These are phyloP conservation scores for Quercus ilex DNA, from an alignment of 306 rosid species.

Conservation along the genomic window DNA sequence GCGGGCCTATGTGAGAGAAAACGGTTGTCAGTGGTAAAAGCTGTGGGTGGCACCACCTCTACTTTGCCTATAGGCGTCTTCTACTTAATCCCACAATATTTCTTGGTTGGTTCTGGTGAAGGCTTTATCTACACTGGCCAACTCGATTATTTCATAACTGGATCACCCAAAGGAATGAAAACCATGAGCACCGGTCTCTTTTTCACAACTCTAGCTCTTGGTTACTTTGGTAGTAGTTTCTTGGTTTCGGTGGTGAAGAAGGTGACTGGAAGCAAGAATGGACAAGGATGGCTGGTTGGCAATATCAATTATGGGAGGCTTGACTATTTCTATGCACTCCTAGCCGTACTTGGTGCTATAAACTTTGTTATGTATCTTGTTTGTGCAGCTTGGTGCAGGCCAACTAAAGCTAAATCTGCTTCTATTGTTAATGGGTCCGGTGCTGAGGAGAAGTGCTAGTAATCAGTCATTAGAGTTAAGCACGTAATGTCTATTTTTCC, in stretches of 20 bases:
- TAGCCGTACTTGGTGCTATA: slow-evolving; percentile 51
- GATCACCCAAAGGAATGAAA: slow-evolving; percentile 92
- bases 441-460: slow-evolving; percentile 49
- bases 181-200: slow-evolving; percentile 96
- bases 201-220: slow-evolving; percentile 77
- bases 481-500: not conserved
- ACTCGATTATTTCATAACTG: slow-evolving; percentile 91
- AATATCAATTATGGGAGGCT: slow-evolving; percentile 76
- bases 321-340: slow-evolving; percentile 74
- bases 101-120: slow-evolving; percentile 88
- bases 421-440: slow-evolving; percentile 17
- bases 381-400: slow-evolving; percentile 62
- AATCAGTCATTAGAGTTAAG: not conserved
- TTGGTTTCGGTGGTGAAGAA: slow-evolving; percentile 63
- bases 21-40: slow-evolving; percentile 58
- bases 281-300: slow-evolving; percentile 84
- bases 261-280: slow-evolving; percentile 43
- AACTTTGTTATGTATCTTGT: slow-evolving; percentile 56
- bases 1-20: slow-evolving; percentile 64
- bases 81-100: slow-evolving; percentile 76
- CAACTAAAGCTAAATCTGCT: slow-evolving; percentile 38
- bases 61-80: slow-evolving; percentile 74
- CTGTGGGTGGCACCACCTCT: slow-evolving; percentile 10
- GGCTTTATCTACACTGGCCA: slow-evolving; percentile 98
- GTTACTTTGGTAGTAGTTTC: slow-evolving; percentile 85